These are phyloP conservation scores for Paxillus ammoniavirescens DNA, from an alignment of 768 basidiomycete species.

Conservation along the genomic window DNA sequence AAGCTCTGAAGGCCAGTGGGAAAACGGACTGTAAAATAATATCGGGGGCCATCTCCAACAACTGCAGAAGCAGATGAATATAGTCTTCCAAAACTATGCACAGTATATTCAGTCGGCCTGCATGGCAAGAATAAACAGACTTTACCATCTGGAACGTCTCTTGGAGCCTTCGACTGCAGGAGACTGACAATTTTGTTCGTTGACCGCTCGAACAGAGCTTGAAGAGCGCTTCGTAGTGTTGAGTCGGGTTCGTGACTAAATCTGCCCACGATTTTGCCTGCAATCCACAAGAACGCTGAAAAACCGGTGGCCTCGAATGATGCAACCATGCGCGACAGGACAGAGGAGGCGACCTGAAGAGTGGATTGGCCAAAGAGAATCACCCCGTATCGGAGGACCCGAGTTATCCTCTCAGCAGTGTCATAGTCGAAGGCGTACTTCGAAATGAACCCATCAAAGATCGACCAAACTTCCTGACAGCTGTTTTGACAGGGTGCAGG, in stretches of 20 bases:
- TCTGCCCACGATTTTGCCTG: constrained; percentile 76
- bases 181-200: constrained; percentile 69
- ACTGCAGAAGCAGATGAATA: constrained; percentile 70
- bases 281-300: constrained; percentile 92
- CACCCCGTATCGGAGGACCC: constrained; percentile 81
- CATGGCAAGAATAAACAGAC: constrained; percentile 1
- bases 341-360: constrained; percentile 63
- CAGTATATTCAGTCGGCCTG: constrained; percentile 6
- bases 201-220: constrained; percentile 68
- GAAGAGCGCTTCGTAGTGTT: constrained; percentile 54
- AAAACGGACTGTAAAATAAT: constrained; percentile 81
- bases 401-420: constrained; percentile 79
- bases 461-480: constrained; percentile 74
- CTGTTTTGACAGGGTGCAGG: constrained; percentile 78
- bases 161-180: constrained; percentile 64
- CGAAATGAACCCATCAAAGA: constrained; percentile 77
- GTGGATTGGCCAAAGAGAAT: constrained; percentile 73
- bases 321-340: constrained; percentile 72
- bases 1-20: constrained; percentile 70
- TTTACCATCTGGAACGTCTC: constrained; percentile 88
- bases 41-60: constrained; percentile 67
- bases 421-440: constrained; percentile 77
- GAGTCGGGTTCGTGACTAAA: constrained; percentile 69
- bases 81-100: constrained; percentile 90
- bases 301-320: constrained; percentile 80